Percentiles rank a stretch among this genome's conserved stretches.
Evolutionary conservation across 1,139 yeast species (phyloP).

Genomic region (Yamadazyma epiphylla): DNA sequence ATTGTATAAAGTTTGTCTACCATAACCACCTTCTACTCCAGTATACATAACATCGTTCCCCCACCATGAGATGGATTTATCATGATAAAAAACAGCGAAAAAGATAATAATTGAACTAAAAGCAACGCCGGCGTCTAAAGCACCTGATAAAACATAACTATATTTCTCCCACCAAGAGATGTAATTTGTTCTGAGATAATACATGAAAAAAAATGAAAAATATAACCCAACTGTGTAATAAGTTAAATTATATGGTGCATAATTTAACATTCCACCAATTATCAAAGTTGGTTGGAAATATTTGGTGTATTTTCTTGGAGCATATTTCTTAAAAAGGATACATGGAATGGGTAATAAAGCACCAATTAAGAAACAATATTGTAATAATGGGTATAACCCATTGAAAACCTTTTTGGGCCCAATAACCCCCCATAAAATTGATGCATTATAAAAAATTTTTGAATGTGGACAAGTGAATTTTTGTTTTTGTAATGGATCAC

Average conservation of each 20-base stretch:
- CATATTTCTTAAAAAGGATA: slow-evolving; percentile 35
- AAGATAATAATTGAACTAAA: slow-evolving; percentile 48
- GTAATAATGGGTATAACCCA: slow-evolving; percentile 44
- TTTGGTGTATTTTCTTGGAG: slow-evolving; percentile 24
- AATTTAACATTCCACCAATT: slow-evolving; percentile 33
- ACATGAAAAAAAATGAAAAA: slow-evolving; percentile 42
- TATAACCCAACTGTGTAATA: slow-evolving; percentile 44
- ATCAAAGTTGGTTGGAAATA: slow-evolving; percentile 43
- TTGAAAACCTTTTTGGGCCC: slow-evolving; percentile 52
- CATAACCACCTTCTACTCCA: slow-evolving; percentile 37
- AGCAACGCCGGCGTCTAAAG: slow-evolving; percentile 51
- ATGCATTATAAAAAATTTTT: slow-evolving; percentile 48
- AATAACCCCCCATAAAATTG: slow-evolving; percentile 62
- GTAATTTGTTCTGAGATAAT: slow-evolving; percentile 39
- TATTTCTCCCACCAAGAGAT: slow-evolving; percentile 57
- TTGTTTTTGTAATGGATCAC: slow-evolving; percentile 27
- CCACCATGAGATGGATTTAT: slow-evolving; percentile 51
- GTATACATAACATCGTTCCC: slow-evolving; percentile 47
- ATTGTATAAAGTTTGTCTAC: slow-evolving; percentile 26
- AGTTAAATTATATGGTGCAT: slow-evolving; percentile 49
- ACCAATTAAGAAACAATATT: slow-evolving; percentile 54
- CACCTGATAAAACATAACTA: slow-evolving; percentile 50
- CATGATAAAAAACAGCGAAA: slow-evolving; percentile 49
- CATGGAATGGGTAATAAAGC: slow-evolving; percentile 42
- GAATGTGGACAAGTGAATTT: slow-evolving; percentile 49